Conservation (phyloP, 768 basidiomycete species). For the Tylopilus balloui region DNA sequence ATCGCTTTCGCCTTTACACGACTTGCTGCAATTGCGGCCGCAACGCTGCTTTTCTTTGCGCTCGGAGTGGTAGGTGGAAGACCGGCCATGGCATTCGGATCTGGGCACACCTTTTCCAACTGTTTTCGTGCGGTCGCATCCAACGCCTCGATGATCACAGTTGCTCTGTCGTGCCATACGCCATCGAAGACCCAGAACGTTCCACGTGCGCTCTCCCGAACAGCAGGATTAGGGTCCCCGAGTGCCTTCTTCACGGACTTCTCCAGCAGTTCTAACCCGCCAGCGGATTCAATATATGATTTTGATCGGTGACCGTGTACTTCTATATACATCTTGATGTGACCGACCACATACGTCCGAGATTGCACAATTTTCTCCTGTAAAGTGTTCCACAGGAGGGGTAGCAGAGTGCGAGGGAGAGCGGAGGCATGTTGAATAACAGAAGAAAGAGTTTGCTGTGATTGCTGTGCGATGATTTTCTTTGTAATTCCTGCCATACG, state of each 20-base stretch:
- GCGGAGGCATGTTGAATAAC: conserved; percentile 68
- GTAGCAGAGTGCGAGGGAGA: conserved; percentile 63
- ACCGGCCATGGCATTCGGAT: conserved; percentile 39
- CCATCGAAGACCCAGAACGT: conserved; percentile 78
- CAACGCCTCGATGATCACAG: conserved; percentile 56
- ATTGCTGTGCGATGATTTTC: conserved; percentile 83
- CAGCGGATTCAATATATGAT: conserved; percentile 60
- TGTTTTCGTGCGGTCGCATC: conserved; percentile 72
- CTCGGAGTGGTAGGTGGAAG: conserved; percentile 50
- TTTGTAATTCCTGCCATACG: conserved; percentile 91
- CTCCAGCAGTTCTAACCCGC: conserved; percentile 68
- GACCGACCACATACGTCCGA: conserved; percentile 59
- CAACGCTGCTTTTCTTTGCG: conserved; percentile 75
- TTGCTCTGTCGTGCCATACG: conserved; percentile 72
- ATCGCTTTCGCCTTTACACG: conserved; percentile 84
- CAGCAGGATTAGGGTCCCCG: conserved; percentile 73
- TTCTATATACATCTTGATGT: conserved; percentile 73
- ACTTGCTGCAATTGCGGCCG: conserved; percentile 86
- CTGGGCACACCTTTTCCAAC: conserved; percentile 80
- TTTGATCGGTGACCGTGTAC: conserved; percentile 64
- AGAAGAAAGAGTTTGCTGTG: conserved; percentile 66
- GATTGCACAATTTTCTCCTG: conserved; percentile 82
- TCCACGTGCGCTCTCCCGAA: conserved; percentile 65
- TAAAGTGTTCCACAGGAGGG: conserved; percentile 61
- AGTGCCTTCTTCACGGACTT: conserved; percentile 69